A percentile compares a stretch with the other conserved stretches of the same genome.
These are phyloP conservation scores for Hirsutella minnesotensis DNA, from an alignment of 2,329 filamentous ascomycete genomes.

Conservation along the genomic window DNA sequence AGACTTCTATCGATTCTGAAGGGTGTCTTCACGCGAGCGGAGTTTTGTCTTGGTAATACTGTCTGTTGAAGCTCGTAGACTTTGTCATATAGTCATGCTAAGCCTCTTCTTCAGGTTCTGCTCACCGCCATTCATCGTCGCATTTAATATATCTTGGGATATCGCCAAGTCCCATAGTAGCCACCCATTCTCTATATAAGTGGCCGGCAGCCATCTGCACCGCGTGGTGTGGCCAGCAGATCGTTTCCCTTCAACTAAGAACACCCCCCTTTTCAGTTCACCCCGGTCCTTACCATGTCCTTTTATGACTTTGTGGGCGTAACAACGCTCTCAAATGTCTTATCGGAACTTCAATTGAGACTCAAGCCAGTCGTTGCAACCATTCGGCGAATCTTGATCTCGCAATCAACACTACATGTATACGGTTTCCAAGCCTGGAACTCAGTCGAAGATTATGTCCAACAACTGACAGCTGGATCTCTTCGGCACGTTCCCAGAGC, in stretches of 20 bases:
- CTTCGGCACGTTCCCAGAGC: slow-evolving; percentile 1
- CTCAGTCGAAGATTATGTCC: neutral
- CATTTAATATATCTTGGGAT: no score
- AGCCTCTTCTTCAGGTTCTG: no score
- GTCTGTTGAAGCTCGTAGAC: no score
- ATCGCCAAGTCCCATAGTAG: no score
- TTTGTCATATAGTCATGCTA: no score
- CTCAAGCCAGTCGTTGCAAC: neutral
- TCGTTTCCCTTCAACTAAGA: neutral
- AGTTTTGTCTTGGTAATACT: no score
- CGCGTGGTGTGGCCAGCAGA: no score
- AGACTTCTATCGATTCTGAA: no score
- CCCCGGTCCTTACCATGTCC: neutral
- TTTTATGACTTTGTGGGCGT: neutral
- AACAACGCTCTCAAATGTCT: neutral
- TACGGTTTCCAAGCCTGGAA: neutral
- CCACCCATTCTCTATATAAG: no score
- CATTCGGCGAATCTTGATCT: neutral
- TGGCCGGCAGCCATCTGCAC: neutral
- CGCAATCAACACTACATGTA: neutral
- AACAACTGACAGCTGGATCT: neutral
- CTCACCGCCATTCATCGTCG: no score
- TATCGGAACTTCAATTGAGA: neutral
- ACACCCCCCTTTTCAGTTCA: neutral
- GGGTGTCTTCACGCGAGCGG: no score